Evolutionary conservation across 805 yeast species (phyloP), one percentile per base, ranked within the genome.

Genomic region (Suhomyces prunicola): DNA sequence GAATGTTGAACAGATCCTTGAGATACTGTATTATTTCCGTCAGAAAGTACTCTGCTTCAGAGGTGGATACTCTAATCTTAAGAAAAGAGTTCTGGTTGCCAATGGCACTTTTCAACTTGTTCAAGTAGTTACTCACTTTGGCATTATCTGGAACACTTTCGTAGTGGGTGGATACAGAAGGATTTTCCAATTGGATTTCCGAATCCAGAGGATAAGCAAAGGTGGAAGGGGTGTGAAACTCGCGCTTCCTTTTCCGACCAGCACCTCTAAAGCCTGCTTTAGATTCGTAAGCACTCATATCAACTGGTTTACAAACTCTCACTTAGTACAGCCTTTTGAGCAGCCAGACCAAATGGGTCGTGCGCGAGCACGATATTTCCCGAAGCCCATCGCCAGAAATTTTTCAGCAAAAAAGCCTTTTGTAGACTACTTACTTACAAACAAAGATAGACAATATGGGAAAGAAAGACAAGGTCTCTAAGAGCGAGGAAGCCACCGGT

Each of bases 401-500:
- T 31, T 46, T 50, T 46, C 50, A 48, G 42, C 47, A 26, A 55
- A 51, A 57, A 55, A 53, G 56, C 54, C 56, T 46, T 19, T 19
- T 33, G 17, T 12, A 27, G 23, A 44, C 15, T 17, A 47, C 17
- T 19, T 46, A 24, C 19, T 22, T 42, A 42, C 31, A 42, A 22
- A 13, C 31, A 42, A 36, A 50, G 24, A 33, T 19, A 31, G 27
- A 44, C 57, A 63, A 44, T 46, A 74, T 73, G 78, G 74, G 69
- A 56, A 75, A 83, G 74, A 75, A 74, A 62, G 80, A 73, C 60
- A 80, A 80, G 68, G 71, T 73, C 31, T 53, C 70, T 45, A 74
- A 74, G 64, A 61, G 63, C 31, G 75, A 66, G 52, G 77, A 72
- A 48, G 39, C 58, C 44, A 9, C 23, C 5, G 42, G 27, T n/a